phyloP scores from a whole-genome alignment of 805 yeast species.

The Spathaspora arborariae region DNA sequence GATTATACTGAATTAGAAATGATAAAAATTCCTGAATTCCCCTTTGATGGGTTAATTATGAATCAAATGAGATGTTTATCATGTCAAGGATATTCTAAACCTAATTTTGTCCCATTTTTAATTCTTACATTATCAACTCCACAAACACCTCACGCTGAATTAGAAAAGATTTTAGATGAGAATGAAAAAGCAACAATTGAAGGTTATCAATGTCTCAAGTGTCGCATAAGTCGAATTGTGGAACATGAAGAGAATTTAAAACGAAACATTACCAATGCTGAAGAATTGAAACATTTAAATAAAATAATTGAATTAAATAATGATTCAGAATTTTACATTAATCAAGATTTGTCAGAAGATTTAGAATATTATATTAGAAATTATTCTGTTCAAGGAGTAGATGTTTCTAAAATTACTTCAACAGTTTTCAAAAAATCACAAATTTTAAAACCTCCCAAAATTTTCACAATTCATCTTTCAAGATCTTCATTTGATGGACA shows the following conservation, averaged over 20 bases:
- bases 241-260: constrained; percentile 25
- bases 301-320: constrained; percentile 31
- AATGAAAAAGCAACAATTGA: constrained; percentile 67
- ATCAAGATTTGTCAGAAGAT: constrained; percentile 59
- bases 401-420: constrained; percentile 48
- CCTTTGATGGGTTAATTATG: constrained; percentile 65
- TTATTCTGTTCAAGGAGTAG: constrained; percentile 43
- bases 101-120: constrained; percentile 55
- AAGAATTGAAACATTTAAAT: constrained; percentile 14
- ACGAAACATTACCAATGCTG: constrained; percentile 22
- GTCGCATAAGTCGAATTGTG: constrained; percentile 44
- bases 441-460: constrained; percentile 62
- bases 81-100: constrained; percentile 61
- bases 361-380: constrained; percentile 44
- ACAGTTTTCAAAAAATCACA: constrained; percentile 64
- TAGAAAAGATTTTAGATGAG: constrained; percentile 53
- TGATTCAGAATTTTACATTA: constrained; percentile 44
- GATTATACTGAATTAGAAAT: constrained; percentile 10
- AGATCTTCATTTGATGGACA: constrained; percentile 74
- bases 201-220: constrained; percentile 75
- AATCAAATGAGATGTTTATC: constrained; percentile 67
- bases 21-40: constrained; percentile 55
- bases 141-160: constrained; percentile 38
- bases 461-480: constrained; percentile 79
- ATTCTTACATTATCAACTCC: constrained; percentile 79